phyloP scores from a whole-genome alignment of 2,329 filamentous ascomycete genomes.

The Cladophialophora psammophila region DNA sequence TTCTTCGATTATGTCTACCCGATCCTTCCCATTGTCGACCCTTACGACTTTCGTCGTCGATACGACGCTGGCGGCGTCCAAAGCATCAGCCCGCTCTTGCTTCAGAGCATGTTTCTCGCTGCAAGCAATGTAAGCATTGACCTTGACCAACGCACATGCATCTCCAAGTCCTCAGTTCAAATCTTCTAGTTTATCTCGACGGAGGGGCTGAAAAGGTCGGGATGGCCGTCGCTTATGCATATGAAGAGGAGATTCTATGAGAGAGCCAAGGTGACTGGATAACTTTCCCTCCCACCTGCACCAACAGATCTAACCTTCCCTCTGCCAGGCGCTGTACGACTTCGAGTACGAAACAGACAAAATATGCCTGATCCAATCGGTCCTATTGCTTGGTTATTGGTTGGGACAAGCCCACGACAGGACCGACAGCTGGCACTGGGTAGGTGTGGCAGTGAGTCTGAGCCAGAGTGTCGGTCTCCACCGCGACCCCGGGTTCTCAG shows the following conservation, averaged over 20 bases:
- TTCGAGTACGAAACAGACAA: slow-evolving; percentile 27
- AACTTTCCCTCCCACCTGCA: not conserved
- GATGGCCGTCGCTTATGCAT: slow-evolving; percentile 14
- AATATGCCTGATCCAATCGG: slow-evolving; percentile 25
- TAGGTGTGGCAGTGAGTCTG: slow-evolving; percentile 53
- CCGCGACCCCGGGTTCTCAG: slow-evolving; percentile 40
- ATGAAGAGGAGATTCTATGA: slow-evolving; percentile 25
- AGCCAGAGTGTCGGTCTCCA: slow-evolving; percentile 56
- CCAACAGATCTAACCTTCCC: not conserved
- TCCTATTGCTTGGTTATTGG: slow-evolving; percentile 26
- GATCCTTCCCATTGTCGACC: slow-evolving; percentile 24
- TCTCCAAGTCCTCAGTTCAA: not conserved
- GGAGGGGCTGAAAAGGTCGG: slow-evolving; percentile 44
- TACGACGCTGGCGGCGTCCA: slow-evolving; percentile 16
- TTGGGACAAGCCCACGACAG: slow-evolving; percentile 23
- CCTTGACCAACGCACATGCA: not conserved
- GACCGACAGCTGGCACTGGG: slow-evolving; percentile 53
- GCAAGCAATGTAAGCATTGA: slow-evolving; percentile 43
- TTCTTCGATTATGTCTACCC: slow-evolving; percentile 30
- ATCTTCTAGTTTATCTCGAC: slow-evolving; percentile 40
- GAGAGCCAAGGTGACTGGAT: slow-evolving; percentile 20
- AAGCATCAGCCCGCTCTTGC: slow-evolving; percentile 41
- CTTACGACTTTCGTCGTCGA: slow-evolving; percentile 20
- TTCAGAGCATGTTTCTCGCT: slow-evolving; percentile 52
- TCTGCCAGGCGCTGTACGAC: slow-evolving; percentile 20